These are phyloP conservation scores for Fusarium sp. DNA, from an alignment of 2,329 filamentous ascomycete genomes.

Conservation along the genomic window DNA sequence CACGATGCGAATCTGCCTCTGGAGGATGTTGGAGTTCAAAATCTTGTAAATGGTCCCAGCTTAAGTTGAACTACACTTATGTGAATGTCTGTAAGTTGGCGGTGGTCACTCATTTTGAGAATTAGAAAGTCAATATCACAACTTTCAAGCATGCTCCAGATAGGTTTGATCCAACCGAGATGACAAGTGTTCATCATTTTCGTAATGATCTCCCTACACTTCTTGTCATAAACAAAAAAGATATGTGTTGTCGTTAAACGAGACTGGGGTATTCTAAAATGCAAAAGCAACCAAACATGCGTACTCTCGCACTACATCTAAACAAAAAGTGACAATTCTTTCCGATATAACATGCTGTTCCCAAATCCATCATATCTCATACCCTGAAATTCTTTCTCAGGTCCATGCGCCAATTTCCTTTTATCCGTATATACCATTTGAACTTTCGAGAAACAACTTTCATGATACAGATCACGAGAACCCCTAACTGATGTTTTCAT, in stretches of 20 bases:
- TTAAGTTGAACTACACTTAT: constrained; percentile 3
- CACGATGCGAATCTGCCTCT: constrained; percentile 41
- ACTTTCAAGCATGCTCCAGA: too few relatives aligned
- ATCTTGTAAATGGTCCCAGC: constrained; percentile 4
- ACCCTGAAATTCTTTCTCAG: constrained; percentile 7
- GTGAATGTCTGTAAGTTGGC: constrained; percentile 4
- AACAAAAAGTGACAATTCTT: constrained; percentile 14
- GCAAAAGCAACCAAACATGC: constrained; percentile 43
- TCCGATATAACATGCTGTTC: constrained; percentile 29
- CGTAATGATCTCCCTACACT: too few relatives aligned
- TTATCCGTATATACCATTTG: constrained; percentile 16
- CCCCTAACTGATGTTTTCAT: background rate
- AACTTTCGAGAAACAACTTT: too few relatives aligned
- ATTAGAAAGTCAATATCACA: too few relatives aligned
- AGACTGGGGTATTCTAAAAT: constrained; percentile 51
- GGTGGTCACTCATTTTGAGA: background rate
- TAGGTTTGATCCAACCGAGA: too few relatives aligned
- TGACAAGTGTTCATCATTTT: too few relatives aligned
- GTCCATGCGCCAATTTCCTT: constrained; percentile 25
- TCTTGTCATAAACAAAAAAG: constrained; percentile 1
- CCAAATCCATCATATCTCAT: constrained; percentile 29
- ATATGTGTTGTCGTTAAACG: constrained; percentile 37
- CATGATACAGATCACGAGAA: background rate
- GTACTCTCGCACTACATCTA: constrained; percentile 40
- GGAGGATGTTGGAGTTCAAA: constrained; percentile 21